Conservation (phyloP, 345 rosid genomes). For the Clarkia xantiana region DNA sequence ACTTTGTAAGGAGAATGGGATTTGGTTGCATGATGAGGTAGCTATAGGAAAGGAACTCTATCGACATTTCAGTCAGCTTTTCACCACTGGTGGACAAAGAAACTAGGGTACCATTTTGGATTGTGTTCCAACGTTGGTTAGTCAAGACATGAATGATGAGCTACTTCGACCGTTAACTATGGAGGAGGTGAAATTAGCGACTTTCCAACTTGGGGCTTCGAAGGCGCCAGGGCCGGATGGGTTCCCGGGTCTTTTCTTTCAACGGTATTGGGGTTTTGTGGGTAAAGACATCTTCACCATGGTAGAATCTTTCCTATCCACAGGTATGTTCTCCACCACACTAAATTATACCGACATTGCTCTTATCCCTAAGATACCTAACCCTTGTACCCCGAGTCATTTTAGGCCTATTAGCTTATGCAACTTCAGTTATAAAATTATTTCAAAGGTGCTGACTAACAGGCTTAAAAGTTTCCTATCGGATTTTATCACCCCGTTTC, state of each 20-base stretch:
- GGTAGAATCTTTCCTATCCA: background rate
- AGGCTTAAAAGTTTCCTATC: background rate
- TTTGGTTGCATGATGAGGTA: background rate
- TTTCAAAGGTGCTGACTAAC: background rate
- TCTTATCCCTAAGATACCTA: background rate
- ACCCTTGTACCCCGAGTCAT: background rate
- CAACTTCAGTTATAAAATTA: background rate
- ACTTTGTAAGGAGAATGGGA: background rate
- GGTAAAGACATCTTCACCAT: background rate
- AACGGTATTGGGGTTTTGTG: background rate
- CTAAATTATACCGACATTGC: background rate
- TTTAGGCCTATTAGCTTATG: background rate
- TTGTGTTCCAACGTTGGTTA: background rate
- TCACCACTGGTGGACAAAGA: background rate
- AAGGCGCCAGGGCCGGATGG: background rate
- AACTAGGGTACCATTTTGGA: background rate
- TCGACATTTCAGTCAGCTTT: background rate
- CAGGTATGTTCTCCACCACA: background rate
- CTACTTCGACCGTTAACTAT: too few relatives aligned
- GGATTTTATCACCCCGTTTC: background rate
- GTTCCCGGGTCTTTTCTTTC: too few relatives aligned
- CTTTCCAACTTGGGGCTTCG: too few relatives aligned
- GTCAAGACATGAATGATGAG: background rate
- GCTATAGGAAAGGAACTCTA: background rate
- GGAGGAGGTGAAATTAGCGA: too few relatives aligned